Base-by-base conservation (phyloP, 2,329 filamentous ascomycete species). In the Cordyceps militaris region DNA sequence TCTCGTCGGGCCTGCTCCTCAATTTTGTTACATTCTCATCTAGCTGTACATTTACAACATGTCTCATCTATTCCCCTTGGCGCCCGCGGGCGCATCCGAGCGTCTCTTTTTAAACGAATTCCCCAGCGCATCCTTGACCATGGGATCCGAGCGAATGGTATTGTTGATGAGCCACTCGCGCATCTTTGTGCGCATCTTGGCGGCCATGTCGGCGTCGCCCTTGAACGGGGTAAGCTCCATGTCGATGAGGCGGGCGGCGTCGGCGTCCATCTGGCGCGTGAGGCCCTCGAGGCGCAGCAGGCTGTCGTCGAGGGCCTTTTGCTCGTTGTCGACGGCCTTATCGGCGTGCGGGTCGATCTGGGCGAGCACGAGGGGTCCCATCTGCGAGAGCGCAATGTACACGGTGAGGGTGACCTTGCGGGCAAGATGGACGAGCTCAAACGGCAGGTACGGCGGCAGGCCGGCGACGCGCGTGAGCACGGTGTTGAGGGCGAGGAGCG, bases 141-240 rank as follows among this genome's bases (percentile, higher is more conserved):
- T 89, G 1, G 86, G 86, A 71, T 93, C 89, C 49, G 82, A 84
- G 63, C 84, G 81, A 60, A 95, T 88, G 14, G 86, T 92, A 67
- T 95, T 95, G 70, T 95, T 85, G 52, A 97, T 85, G 64, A 97
- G 76, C 81, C 91, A 96, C 66, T 94, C 89, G 72, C 86, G 88
- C 73, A 97, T 82, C 65, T 87, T 88, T 42, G 80, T 79, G 61
- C 85, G 81, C 16, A 75, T 61, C 40, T 83, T 84, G 46, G 76
- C 77, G 48, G 87, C 75, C n/a, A 77, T 78, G 60, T 82, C 79
- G 36, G 80, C 74, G 66, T 95, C 87, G n/a, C 85, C 86, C 52
- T 79, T 83, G 71, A 91, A 97, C 0, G 93, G 93, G 54, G 85
- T 84, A 70, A 92, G 81, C 66, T 95, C 91, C 69, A 96, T 77